Conservation (phyloP, 345 rosid genomes). For the Passiflora organensis region DNA sequence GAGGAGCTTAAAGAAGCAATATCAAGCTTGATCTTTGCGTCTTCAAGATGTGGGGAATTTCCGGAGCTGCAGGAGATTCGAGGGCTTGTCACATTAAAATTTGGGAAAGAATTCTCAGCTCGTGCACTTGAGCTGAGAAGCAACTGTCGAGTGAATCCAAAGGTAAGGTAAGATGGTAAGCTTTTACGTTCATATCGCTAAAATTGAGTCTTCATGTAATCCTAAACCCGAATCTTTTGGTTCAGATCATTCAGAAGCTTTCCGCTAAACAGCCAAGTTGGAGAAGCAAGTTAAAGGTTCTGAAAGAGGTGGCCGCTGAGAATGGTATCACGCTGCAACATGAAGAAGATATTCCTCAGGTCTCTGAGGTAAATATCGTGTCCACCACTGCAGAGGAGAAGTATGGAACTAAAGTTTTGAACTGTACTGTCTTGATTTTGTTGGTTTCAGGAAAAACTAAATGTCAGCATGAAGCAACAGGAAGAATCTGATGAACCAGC, state of each 20-base stretch:
- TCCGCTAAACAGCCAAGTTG: slow-evolving; percentile 46
- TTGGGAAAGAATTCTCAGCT: slow-evolving; percentile 73
- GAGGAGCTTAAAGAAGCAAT: slow-evolving; percentile 72
- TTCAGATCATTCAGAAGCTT: slow-evolving; percentile 53
- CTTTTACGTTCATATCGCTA: no score
- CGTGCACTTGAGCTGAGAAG: slow-evolving; percentile 68
- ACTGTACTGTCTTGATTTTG: no score
- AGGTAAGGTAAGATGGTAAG: slow-evolving; percentile 28
- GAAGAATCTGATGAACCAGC: no score
- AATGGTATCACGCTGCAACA: slow-evolving; percentile 49
- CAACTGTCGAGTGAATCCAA: slow-evolving; percentile 64
- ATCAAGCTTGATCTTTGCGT: slow-evolving; percentile 61
- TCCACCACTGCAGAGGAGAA: no score
- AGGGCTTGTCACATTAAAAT: slow-evolving; percentile 45
- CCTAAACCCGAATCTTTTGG: not conserved
- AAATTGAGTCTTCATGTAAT: no score
- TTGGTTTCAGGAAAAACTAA: no score
- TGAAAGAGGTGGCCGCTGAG: slow-evolving; percentile 68
- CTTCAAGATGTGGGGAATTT: slow-evolving; percentile 83
- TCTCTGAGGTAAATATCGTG: no score
- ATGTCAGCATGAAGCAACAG: no score
- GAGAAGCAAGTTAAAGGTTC: slow-evolving; percentile 51
- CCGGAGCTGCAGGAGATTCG: slow-evolving; percentile 93
- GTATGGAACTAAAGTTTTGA: no score
- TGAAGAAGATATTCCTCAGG: slow-evolving; percentile 28